phyloP scores from a whole-genome alignment of 208 protist species.

The Balamuthia mandrillaris region DNA sequence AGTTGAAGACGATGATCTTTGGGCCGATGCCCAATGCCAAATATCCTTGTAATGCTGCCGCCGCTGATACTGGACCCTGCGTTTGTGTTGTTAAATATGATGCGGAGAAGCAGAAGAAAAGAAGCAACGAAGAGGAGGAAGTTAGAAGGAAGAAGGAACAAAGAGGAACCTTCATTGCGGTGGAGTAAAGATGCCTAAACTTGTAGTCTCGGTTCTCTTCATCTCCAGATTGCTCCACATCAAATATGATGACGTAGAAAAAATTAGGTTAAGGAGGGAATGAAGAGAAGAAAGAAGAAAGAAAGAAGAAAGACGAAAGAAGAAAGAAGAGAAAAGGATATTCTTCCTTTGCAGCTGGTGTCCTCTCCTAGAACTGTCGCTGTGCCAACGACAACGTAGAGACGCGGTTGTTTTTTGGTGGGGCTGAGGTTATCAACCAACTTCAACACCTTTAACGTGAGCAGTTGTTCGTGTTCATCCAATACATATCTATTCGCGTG shows the following conservation, averaged over 20 bases:
- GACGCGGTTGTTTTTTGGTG: neutral
- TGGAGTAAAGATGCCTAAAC: no score
- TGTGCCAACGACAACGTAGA: slow-evolving; percentile 19
- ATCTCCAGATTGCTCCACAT: no score
- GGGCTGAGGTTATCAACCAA: neutral
- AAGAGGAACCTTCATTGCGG: no score
- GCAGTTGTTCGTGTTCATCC: neutral
- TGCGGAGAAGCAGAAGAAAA: no score
- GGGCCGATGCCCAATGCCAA: slow-evolving; percentile 7
- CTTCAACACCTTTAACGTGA: slow-evolving; percentile 1
- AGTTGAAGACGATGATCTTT: slow-evolving; percentile 37
- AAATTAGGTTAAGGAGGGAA: neutral
- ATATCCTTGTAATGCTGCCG: slow-evolving; percentile 12
- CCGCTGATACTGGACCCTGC: neutral
- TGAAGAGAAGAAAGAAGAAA: neutral
- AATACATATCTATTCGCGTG: neutral
- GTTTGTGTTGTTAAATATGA: no score
- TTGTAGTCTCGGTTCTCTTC: no score
- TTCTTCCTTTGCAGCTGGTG: neutral
- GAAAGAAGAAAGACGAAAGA: neutral
- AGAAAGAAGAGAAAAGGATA: slow-evolving; percentile 10
- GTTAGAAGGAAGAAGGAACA: no score
- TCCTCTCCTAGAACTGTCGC: slow-evolving; percentile 5
- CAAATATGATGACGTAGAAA: neutral
- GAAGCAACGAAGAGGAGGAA: no score